These are phyloP conservation scores for Tetracentron sinense DNA, from an alignment of 164 flowering plant genomes.

Conservation along the genomic window DNA sequence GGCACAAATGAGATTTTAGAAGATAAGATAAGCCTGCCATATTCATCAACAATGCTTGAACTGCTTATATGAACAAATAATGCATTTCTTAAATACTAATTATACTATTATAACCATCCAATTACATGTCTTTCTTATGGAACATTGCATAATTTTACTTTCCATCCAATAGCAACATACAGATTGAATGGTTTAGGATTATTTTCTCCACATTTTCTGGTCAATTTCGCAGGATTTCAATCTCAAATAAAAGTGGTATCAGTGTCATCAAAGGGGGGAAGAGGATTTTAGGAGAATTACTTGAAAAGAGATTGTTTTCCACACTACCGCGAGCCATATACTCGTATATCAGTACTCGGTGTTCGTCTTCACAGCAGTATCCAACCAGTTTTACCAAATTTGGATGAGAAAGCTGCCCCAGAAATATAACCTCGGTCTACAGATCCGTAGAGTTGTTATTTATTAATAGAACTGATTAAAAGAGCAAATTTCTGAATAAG, in stretches of 20 bases:
- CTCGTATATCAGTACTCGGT: constrained; percentile 84
- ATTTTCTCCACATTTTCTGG: too few species aligned
- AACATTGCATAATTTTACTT: not conserved
- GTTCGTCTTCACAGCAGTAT: constrained; percentile 90
- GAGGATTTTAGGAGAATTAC: constrained; percentile 30
- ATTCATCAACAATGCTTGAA: not conserved
- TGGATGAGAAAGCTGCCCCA: constrained; percentile 98
- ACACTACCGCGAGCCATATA: constrained; percentile 89
- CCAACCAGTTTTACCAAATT: constrained; percentile 87
- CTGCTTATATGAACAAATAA: too few species aligned
- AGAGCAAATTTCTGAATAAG: too few species aligned
- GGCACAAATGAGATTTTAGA: not conserved
- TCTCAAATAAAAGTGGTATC: not conserved
- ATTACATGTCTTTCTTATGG: not conserved
- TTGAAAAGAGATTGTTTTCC: constrained; percentile 81
- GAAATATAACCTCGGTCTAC: constrained; percentile 90
- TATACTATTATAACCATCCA: too few species aligned
- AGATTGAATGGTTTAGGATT: not conserved
- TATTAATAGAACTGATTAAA: not conserved
- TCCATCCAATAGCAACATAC: not conserved
- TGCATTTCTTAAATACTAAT: too few species aligned
- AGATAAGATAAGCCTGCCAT: not conserved
- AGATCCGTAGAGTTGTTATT: not conserved
- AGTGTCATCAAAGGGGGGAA: not conserved
- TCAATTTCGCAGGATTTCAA: not conserved